Conservation (phyloP, 2,329 filamentous ascomycete species). For the Ophiobolus disseminans region DNA sequence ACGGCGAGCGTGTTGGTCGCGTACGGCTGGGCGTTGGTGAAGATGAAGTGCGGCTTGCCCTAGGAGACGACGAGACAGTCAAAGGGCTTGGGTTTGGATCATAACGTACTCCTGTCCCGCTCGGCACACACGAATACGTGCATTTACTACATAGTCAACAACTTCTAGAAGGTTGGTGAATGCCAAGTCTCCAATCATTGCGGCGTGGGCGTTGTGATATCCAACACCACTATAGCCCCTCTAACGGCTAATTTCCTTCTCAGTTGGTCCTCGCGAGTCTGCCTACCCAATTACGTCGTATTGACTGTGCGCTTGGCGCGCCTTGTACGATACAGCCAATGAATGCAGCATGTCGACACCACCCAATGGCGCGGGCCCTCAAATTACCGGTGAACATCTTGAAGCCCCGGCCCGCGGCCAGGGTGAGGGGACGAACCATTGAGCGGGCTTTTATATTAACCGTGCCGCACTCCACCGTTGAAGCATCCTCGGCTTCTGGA, state of each 20-base stretch:
- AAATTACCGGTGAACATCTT: slow-evolving; percentile 6
- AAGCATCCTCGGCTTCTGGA: not conserved
- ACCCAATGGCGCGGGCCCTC: not conserved
- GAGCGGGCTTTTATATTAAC: not conserved
- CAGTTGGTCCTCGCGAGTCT: not conserved
- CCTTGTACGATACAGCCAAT: not conserved
- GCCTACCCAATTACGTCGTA: not conserved
- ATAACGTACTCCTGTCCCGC: slow-evolving; percentile 12
- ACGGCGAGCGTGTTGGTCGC: slow-evolving; percentile 85
- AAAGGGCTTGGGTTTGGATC: slow-evolving; percentile 69
- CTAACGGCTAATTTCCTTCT: not conserved
- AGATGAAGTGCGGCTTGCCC: slow-evolving; percentile 87
- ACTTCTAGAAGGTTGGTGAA: slow-evolving; percentile 10
- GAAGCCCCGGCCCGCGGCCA: slow-evolving; percentile 1
- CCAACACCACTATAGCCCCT: not conserved
- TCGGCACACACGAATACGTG: not conserved
- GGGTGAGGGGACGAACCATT: not conserved
- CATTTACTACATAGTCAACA: not conserved
- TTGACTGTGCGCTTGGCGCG: not conserved
- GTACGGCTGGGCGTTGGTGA: slow-evolving; percentile 85
- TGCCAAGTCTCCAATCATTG: not conserved
- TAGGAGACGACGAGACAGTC: slow-evolving; percentile 87
- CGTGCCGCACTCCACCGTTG: slow-evolving; percentile 1
- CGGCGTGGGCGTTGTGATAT: not conserved
- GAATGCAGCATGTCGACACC: not conserved